Base-by-base conservation (phyloP, 148 eudicot species). In the Fallopia convolvulus region DNA sequence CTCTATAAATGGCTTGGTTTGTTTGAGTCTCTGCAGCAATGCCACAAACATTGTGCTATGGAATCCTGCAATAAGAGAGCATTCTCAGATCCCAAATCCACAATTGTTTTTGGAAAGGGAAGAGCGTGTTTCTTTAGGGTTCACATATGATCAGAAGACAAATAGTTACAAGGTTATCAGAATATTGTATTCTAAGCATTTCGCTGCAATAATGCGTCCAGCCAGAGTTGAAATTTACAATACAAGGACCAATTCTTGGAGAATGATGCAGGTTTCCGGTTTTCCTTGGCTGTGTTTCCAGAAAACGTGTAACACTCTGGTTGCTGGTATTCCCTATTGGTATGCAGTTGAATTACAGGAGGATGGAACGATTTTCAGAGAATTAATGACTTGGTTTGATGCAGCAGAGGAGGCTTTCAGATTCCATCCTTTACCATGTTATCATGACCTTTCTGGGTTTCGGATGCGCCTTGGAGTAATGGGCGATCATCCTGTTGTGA, bases 41-140 rank as follows among this genome's bases (percentile, higher is more conserved):
- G 82, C 77, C 4, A 60, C 79, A 1, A 76, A 52, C 53, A 73
- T 82, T 40, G 6, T 79, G 18, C 50, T 82, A 23, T 82, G 82
- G 84, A 82, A 82, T 23, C 84, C 84, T 2, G 82, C 80, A 14
- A 82, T 76, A 36, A 76, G 77, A 61, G 42, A 76, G 52, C 72
- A 76, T 42, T 42, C 6, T 23, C 71, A 49, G 77, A 70, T 58
- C 58, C 80, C 75, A 71, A 76, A 60, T 65, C 80, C 66, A 18
- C 13, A 12, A 60, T 61, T 79, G 1, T 46, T 81, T 3, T 4
- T 72, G 20, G 52, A 52, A 13, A 11, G 20, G 0, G 52, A 79
- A 21, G 70, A 76, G 30, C 63, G 82, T 30, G 82, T 79, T 47
- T 74, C 80, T 8, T 3, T 82, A 6, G 82, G 82, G 7, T 82